Percentiles rank a stretch among this genome's conserved stretches.
Evolutionary conservation across 2,329 filamentous ascomycete genomes (phyloP).

Genomic region (Lithohypha guttulata): DNA sequence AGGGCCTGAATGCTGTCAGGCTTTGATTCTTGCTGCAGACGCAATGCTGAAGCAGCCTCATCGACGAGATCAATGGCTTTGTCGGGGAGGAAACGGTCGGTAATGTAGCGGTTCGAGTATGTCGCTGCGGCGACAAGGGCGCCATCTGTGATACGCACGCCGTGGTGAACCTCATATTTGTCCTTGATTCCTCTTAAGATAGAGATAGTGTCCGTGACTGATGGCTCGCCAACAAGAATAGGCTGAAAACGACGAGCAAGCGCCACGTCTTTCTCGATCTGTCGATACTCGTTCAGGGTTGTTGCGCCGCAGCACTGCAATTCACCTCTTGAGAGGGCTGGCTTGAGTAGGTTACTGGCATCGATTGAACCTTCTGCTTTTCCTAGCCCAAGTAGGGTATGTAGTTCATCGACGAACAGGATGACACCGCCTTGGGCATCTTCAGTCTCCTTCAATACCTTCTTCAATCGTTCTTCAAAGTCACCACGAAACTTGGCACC

Average conservation of each 20-base stretch:
- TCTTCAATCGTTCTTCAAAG: conserved; percentile 88
- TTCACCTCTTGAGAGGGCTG: conserved; percentile 82
- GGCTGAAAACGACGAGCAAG: conserved; percentile 88
- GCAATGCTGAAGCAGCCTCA: conserved; percentile 80
- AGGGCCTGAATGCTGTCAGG: conserved; percentile 87
- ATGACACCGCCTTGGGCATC: conserved; percentile 83
- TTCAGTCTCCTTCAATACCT: conserved; percentile 81
- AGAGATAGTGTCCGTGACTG: conserved; percentile 83
- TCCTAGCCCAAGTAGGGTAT: conserved; percentile 80
- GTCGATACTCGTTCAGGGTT: conserved; percentile 80
- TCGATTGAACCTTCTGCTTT: conserved; percentile 96
- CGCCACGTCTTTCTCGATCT: conserved; percentile 93
- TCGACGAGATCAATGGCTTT: conserved; percentile 97
- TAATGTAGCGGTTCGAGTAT: conserved; percentile 92
- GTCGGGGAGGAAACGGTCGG: conserved; percentile 87
- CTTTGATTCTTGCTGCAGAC: conserved; percentile 92
- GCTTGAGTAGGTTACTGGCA: conserved; percentile 88
- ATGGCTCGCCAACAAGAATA: conserved; percentile 84
- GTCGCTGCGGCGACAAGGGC: conserved; percentile 85
- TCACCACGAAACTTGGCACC: conserved; percentile 93
- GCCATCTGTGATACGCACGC: conserved; percentile 85
- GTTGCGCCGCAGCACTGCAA: conserved; percentile 93
- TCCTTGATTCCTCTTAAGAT: conserved; percentile 96
- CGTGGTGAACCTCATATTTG: conserved; percentile 93
- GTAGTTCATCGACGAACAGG: conserved; percentile 88